These are phyloP conservation scores for Chytriomyces confervae DNA, from an alignment of 192 early-diverging fungal species.

Conservation along the genomic window DNA sequence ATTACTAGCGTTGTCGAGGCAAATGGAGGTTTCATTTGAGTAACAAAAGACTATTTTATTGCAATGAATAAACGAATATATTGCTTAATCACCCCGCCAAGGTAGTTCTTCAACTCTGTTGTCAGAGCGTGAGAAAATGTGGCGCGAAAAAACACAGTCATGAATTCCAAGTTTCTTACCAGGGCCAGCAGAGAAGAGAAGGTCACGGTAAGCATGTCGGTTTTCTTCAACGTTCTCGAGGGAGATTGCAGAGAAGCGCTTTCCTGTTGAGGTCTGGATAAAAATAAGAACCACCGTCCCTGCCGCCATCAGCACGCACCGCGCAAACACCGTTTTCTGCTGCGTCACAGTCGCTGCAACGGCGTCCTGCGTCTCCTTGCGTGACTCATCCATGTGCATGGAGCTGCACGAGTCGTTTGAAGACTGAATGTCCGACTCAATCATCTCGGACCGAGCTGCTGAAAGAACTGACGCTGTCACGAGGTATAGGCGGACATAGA, in stretches of 20 bases:
- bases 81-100: constrained; percentile 54
- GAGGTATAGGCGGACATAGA: neutral
- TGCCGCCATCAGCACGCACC: neutral
- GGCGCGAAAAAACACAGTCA: neutral
- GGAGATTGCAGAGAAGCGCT: constrained; percentile 47
- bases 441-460: neutral
- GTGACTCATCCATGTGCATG: neutral
- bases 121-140: neutral
- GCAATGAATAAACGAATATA: no score
- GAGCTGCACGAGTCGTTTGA: neutral
- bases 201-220: constrained; percentile 52
- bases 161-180: constrained; percentile 9
- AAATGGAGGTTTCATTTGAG: no score
- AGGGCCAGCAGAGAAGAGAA: constrained; percentile 47
- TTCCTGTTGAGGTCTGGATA: no score
- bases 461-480: neutral
- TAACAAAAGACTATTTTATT: no score
- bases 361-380: neutral
- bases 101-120: constrained; percentile 45
- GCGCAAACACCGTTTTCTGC: neutral
- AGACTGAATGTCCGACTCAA: neutral
- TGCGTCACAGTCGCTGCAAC: neutral
- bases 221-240: constrained; percentile 57
- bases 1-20: no score
- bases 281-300: no score